Conservation (phyloP, 2,329 filamentous ascomycete species). For the Arthrobotrys megalospora region DNA sequence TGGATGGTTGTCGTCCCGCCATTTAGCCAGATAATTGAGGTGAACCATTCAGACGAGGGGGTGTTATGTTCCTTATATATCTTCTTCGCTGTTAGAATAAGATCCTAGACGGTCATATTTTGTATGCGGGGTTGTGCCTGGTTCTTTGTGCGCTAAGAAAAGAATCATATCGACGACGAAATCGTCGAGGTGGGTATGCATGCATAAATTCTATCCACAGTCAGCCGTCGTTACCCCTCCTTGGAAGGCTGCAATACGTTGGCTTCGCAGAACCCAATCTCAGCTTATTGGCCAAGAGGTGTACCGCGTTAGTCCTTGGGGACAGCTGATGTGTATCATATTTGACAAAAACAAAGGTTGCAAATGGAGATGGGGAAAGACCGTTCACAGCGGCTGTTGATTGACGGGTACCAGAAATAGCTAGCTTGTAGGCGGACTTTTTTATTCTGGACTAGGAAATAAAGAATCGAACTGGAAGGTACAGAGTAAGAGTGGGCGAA, state of each 20-base stretch:
- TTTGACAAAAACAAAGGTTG: conserved; percentile 17
- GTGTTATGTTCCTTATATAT: conserved; percentile 25
- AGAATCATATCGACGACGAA: conserved; percentile 39
- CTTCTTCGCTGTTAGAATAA: conserved; percentile 10
- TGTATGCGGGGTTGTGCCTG: conserved; percentile 29
- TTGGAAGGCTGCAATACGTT: conserved; percentile 40
- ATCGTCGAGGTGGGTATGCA: conserved; percentile 39
- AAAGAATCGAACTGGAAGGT: conserved; percentile 35
- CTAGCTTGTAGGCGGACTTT: conserved; percentile 27
- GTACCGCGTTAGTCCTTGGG: conserved; percentile 47
- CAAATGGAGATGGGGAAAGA: conserved; percentile 28
- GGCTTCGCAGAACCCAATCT: conserved; percentile 43
- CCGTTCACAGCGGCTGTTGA: conserved; percentile 32
- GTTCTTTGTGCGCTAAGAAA: conserved; percentile 37
- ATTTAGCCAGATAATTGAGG: conserved; percentile 32
- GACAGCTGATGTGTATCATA: conserved; percentile 34
- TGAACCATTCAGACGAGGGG: conserved; percentile 41
- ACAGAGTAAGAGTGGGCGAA: conserved; percentile 32
- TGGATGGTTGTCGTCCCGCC: conserved; percentile 57
- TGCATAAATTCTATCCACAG: conserved; percentile 49
- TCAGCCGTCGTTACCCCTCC: conserved; percentile 59
- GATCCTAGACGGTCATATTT: conserved; percentile 12
- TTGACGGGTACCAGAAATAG: conserved; percentile 25
- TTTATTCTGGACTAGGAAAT: conserved; percentile 40
- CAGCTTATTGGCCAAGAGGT: conserved; percentile 59